Evolutionary conservation across 2,329 filamentous ascomycete species (phyloP), one percentile per base, ranked within the genome.

Genomic region (Hypoxylon sp.): DNA sequence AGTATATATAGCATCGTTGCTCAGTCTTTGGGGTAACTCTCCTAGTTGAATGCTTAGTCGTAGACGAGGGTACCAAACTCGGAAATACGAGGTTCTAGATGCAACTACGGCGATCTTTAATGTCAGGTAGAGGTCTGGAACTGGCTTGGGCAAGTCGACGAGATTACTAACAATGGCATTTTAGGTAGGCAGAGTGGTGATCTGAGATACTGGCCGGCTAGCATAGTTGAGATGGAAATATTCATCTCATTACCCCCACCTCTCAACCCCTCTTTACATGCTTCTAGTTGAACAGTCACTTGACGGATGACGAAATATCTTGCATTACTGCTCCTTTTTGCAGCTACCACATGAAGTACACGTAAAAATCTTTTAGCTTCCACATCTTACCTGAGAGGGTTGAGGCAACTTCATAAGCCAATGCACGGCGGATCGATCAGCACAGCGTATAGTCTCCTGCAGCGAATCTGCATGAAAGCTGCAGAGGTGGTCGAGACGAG

Each of bases 381-480:
- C 39, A 39, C 37, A 50, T 64, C 53, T 3, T 59, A 41, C 56
- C 67, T 48, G 43, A 52, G 52, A 65, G 45, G 19, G 59, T 46
- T 71, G 67, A 70, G 67, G 65, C 69, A 50, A 65, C 63, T 63
- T 69, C 48, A 61, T 45, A 69, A 68, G 63, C 46, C 62, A 57
- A 70, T 63, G 61, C 63, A 68, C 25, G 52, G 56, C 68, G 72
- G 70, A 74, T 73, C 61, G 63, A 72, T 71, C 73, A 75, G 61
- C 73, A 70, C 73, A 74, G 71, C 71, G 69, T 70, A 65, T 16
- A 70, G 65, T 65, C 63, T 74, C 65, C 69, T 72, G 73, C 73
- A 74, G 68, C 59, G 58, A 58, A 63, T 64, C 67, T 75, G 73
- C 72, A 71, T 63, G 63, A 63, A 51, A 70, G 64, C 68, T 73